Evolutionary conservation across 768 basidiomycete genomes (phyloP).

Genomic region (Cystobasidium tubakii): DNA sequence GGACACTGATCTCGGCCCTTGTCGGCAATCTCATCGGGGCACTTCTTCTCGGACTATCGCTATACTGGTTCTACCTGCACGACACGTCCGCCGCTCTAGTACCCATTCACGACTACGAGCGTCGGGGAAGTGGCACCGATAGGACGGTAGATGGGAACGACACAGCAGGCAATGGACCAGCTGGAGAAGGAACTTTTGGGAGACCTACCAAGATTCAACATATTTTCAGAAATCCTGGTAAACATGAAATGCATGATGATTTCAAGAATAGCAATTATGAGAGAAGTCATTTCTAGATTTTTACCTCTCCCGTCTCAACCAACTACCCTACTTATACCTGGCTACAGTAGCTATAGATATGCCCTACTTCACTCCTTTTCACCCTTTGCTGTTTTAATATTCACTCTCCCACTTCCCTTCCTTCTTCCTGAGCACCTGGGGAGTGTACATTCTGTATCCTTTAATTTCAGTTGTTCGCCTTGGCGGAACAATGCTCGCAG

Average conservation of each 20-base stretch:
- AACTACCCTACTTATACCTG: too few species aligned
- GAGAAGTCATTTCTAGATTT: conserved; percentile 5
- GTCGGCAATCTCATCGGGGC: conserved; percentile 3
- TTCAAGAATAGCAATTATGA: conserved; percentile 7
- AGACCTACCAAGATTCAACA: conserved; percentile 4
- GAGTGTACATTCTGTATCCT: too few species aligned
- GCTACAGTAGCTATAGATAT: too few species aligned
- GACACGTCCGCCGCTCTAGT: not conserved
- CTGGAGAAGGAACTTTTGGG: not conserved
- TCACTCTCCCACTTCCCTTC: too few species aligned
- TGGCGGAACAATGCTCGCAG: too few species aligned
- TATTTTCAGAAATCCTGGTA: not conserved
- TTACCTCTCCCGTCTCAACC: too few species aligned
- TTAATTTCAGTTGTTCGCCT: too few species aligned
- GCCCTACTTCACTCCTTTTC: too few species aligned
- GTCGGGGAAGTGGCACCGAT: not conserved
- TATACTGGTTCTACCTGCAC: conserved; percentile 13
- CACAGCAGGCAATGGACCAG: not conserved
- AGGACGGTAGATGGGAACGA: not conserved
- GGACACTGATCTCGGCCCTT: conserved; percentile 9
- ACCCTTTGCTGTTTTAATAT: too few species aligned
- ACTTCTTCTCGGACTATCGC: conserved; percentile 9
- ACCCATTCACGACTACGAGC: not conserved
- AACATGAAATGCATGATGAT: conserved; percentile 1
- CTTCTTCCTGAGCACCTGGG: too few species aligned